These are phyloP conservation scores for Orbilia javanica DNA, from an alignment of 2,329 filamentous ascomycete species.

Conservation along the genomic window DNA sequence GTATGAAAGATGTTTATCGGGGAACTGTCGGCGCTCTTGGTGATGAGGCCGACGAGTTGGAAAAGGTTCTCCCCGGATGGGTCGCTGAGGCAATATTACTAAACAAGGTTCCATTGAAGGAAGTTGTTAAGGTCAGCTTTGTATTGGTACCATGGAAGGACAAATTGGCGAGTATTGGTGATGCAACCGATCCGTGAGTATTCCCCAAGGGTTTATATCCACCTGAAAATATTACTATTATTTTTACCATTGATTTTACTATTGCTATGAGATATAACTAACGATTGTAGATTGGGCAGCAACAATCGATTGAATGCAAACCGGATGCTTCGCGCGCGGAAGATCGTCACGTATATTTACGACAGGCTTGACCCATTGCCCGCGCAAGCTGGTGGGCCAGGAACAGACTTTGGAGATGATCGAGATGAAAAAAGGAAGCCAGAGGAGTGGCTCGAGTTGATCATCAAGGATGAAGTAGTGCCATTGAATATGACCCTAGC, in stretches of 20 bases:
- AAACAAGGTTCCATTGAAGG: constrained; percentile 85
- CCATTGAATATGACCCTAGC: constrained; percentile 90
- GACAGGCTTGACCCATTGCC: constrained; percentile 81
- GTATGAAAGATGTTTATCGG: constrained; percentile 86
- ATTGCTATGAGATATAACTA: neutral
- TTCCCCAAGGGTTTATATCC: constrained; percentile 24
- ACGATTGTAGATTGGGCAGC: constrained; percentile 64
- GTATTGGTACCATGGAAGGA: constrained; percentile 85
- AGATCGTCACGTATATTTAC: constrained; percentile 90
- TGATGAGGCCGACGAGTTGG: constrained; percentile 82
- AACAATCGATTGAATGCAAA: constrained; percentile 96
- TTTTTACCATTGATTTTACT: neutral
- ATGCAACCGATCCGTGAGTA: constrained; percentile 64
- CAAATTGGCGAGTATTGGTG: constrained; percentile 77
- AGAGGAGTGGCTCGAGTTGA: constrained; percentile 94
- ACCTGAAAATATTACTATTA: neutral
- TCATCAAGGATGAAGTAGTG: constrained; percentile 88
- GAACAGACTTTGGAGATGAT: constrained; percentile 58
- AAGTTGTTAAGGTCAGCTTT: constrained; percentile 97
- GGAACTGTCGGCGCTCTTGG: constrained; percentile 85
- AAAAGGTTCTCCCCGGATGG: constrained; percentile 90
- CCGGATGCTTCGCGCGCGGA: constrained; percentile 93
- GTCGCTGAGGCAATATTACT: constrained; percentile 86
- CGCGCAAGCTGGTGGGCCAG: constrained; percentile 39
- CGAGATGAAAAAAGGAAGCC: constrained; percentile 72